Base-by-base conservation (phyloP, 306 rosid genomes). In the Trichosanthes truncata region DNA sequence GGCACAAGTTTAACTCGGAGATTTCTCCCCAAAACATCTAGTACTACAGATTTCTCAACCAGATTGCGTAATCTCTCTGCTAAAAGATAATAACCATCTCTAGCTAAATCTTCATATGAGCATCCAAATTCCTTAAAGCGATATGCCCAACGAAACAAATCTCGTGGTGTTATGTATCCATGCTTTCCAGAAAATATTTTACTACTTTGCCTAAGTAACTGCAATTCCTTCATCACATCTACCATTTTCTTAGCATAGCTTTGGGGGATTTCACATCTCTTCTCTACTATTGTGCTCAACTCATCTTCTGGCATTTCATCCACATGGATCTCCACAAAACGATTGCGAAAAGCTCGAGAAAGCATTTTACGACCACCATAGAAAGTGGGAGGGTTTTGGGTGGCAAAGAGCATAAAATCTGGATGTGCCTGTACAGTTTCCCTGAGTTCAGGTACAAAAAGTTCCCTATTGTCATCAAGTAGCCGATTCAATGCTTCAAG, bases 301-400 rank as follows among this genome's bases (percentile, higher is more conserved):
- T 95, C 98, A 46, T 84, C 82, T 75, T 92, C 93, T 10, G 96
- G 97, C 76, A 95, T 95, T 81, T 95, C 98, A 77, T 88, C 96
- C 53, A 95, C 97, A 81, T 92, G 97, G 83, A 95, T 85, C 88
- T 95, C 98, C 5, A 95, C 86, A 84, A 95, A 95, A 68, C 97
- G 98, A 76, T 92, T 95, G 41, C 97, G 96, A 79, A 95, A 92
- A 41, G 98, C 98, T 36, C 97, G 88, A 67, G 98, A 95, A 82
- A 95, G 91, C 89, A 92, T 90, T 85, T 95, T 95, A 38, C 98
- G 93, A 15, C 98, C 98, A 76, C 91, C 97, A 85, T 95, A 95
- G 46, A 86, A 77, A 80, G 92, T 89, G 59, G 98, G 98, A 7
- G 98, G 98, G 85, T 95, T 95, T 83, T 95, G 98, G 66, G 98